Conservation (phyloP, 768 basidiomycete species). For the Boletus eberwhitei region DNA sequence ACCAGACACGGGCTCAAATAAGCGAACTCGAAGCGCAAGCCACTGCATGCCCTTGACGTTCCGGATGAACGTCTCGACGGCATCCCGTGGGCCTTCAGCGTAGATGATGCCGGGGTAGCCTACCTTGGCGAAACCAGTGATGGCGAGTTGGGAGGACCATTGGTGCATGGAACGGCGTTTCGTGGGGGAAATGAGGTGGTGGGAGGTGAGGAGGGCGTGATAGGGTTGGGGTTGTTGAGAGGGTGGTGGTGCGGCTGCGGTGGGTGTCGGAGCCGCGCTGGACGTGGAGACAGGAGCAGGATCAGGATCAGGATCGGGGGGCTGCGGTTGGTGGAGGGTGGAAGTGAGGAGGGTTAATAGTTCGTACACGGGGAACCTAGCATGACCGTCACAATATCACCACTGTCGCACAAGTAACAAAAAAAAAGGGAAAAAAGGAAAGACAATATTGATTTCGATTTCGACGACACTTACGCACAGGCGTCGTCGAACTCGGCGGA, state of each 20-base stretch:
- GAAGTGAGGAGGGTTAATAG: constrained; percentile 56
- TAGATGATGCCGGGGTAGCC: constrained; percentile 78
- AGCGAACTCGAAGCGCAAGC: background rate
- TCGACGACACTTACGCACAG: constrained; percentile 23
- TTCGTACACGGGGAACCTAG: constrained; percentile 61
- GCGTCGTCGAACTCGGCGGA: constrained; percentile 28
- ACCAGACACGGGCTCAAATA: background rate
- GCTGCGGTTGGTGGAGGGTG: constrained; percentile 43
- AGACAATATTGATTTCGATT: no score
- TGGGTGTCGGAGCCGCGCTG: background rate
- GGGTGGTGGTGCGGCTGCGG: background rate
- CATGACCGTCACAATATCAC: background rate
- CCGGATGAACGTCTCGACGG: constrained; percentile 59
- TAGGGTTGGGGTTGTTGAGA: constrained; percentile 22
- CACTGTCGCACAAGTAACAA: background rate
- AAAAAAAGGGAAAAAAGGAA: no score
- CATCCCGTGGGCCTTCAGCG: constrained; percentile 49
- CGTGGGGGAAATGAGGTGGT: constrained; percentile 63
- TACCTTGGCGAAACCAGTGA: constrained; percentile 69
- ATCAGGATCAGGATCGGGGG: background rate
- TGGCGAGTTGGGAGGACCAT: constrained; percentile 51
- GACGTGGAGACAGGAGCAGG: background rate
- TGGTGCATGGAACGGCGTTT: constrained; percentile 57
- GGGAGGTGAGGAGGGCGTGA: constrained; percentile 69
- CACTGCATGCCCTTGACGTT: constrained; percentile 48